phyloP scores from a whole-genome alignment of 169 alveolate species.

The Neospora caninum region DNA sequence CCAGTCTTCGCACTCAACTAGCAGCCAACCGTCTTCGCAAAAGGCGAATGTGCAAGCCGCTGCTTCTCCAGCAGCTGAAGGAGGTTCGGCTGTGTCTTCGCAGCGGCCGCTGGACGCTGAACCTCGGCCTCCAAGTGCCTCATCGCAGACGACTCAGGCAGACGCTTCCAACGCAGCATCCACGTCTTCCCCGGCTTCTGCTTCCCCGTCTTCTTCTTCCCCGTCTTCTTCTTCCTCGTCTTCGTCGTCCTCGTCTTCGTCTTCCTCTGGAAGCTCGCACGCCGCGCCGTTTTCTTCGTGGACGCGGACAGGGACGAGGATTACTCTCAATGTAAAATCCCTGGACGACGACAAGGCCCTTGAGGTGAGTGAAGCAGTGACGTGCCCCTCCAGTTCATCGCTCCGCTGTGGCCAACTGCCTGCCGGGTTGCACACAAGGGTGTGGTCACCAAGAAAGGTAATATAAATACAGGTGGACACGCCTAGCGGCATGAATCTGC shows the following conservation, averaged over 20 bases:
- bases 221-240: not conserved
- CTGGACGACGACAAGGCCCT: slow-evolving; percentile 37
- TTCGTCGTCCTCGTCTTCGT: not conserved
- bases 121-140: too few species aligned
- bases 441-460: too few species aligned
- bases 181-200: not conserved
- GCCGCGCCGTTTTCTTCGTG: not conserved
- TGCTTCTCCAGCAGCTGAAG: not conserved
- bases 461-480: too few species aligned
- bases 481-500: too few species aligned
- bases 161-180: too few species aligned
- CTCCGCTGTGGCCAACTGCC: too few species aligned
- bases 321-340: slow-evolving; percentile 22
- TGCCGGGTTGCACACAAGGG: too few species aligned
- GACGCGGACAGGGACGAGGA: not conserved
- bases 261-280: not conserved
- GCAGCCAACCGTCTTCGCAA: not conserved
- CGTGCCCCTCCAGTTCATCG: not conserved
- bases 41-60: not conserved
- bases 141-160: too few species aligned
- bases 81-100: not conserved
- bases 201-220: not conserved
- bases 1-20: not conserved
- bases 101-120: too few species aligned
- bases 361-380: not conserved